A percentile compares a stretch with the other conserved stretches of the same genome.
phyloP scores from a whole-genome alignment of 768 basidiomycete species.

The Termitomyces sp. region DNA sequence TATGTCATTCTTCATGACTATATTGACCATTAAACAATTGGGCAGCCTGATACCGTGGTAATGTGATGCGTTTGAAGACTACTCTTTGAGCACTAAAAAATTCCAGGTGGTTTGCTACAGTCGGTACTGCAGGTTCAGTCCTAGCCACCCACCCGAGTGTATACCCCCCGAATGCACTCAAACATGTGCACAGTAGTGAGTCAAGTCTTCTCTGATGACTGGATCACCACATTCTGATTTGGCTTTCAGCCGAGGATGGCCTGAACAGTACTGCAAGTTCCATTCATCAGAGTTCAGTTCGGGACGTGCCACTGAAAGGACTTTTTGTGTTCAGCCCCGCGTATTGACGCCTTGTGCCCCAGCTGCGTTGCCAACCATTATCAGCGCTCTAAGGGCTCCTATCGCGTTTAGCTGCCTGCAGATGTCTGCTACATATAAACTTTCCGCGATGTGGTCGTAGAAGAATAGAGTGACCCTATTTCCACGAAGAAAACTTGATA shows the following conservation, averaged over 20 bases:
- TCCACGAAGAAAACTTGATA: background rate
- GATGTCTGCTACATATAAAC: background rate
- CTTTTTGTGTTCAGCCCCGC: slow-evolving; percentile 25
- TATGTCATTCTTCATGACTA: too few species aligned
- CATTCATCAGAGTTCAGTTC: background rate
- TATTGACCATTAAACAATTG: background rate
- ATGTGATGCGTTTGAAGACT: too few species aligned
- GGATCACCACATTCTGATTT: too few species aligned
- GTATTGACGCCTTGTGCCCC: slow-evolving; percentile 35
- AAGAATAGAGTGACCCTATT: background rate
- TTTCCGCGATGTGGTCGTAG: background rate
- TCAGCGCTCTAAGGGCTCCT: too few species aligned
- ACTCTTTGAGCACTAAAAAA: background rate
- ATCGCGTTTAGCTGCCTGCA: background rate
- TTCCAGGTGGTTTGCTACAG: slow-evolving; percentile 8
- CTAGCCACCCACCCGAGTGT: slow-evolving; percentile 41
- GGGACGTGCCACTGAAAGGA: background rate
- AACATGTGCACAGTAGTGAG: slow-evolving; percentile 41
- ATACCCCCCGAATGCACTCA: slow-evolving; percentile 33
- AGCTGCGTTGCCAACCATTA: slow-evolving; percentile 18
- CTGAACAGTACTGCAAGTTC: slow-evolving; percentile 41
- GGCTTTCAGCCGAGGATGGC: slow-evolving; percentile 32
- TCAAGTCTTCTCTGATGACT: background rate
- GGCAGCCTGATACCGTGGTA: background rate
- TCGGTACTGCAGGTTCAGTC: slow-evolving; percentile 45